Evolutionary conservation across 768 basidiomycete species (phyloP).

Genomic region (Lactarius indigo): DNA sequence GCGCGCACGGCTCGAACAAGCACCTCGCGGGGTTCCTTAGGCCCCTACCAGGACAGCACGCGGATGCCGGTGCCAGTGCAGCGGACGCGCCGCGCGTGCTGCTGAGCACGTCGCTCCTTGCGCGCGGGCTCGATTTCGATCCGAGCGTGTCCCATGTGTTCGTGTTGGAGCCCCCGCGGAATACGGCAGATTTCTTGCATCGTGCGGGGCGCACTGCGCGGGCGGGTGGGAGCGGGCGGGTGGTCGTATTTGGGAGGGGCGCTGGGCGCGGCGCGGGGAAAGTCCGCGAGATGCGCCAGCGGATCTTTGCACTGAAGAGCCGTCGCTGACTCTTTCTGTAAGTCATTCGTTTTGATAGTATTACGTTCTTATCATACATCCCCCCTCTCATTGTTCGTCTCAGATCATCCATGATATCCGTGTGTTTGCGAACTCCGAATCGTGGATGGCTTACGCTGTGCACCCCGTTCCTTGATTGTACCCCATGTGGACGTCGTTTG

Average conservation of each 20-base stretch:
- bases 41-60: constrained; percentile 31
- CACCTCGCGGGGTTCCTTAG: constrained; percentile 25
- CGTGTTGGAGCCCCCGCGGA: constrained; percentile 83
- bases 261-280: constrained; percentile 57
- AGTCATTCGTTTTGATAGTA: background rate
- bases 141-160: constrained; percentile 80
- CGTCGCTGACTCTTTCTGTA: background rate
- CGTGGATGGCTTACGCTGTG: background rate
- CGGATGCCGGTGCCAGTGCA: constrained; percentile 6
- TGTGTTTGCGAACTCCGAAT: background rate
- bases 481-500: background rate
- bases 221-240: constrained; percentile 65
- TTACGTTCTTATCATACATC: background rate
- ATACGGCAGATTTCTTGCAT: constrained; percentile 90
- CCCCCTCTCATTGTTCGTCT: background rate
- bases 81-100: constrained; percentile 54
- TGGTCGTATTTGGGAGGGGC: constrained; percentile 72
- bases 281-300: constrained; percentile 16
- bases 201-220: constrained; percentile 82
- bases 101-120: constrained; percentile 87
- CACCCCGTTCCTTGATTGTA: background rate
- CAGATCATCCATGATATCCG: background rate
- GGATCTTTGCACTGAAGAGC: constrained; percentile 8
- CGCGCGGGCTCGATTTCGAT: constrained; percentile 85
- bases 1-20: constrained; percentile 20